Evolutionary conservation across 2,329 filamentous ascomycete species (phyloP), one percentile per base, ranked within the genome.

Genomic region (Apiospora marii): DNA sequence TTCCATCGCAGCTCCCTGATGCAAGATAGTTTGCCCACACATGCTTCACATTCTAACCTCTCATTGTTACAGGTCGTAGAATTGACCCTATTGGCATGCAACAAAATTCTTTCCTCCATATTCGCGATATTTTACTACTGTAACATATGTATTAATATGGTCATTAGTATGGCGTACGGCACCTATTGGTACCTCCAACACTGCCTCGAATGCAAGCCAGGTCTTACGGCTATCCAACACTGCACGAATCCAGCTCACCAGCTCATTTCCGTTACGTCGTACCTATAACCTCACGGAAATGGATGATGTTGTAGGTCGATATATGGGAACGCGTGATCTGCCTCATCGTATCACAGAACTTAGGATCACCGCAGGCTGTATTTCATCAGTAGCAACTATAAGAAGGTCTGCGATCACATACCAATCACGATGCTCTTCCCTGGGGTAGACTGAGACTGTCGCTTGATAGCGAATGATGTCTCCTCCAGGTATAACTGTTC

Each of bases 301-400:
- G 30, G 34, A 61, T 61, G 0, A 61, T 30, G 19, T 61, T 41
- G 10, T 61, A 16, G 30, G 53, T 61, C 53, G 53, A 61, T 61
- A 61, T 61, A 61, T 61, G 19, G 10, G 30, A 22, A 61, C 53
- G 53, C 53, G 53, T 61, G 19, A 61, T 61, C 53, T 61, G 30
- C 19, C 30, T 61, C 19, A 61, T 37, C 30, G 30, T 61, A 61
- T 37, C 16, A 7, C 19, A 61, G 30, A 61, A 61, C 8, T 37
- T 61, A 37, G 30, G 30, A 61, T 61, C 19, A 22, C n/a, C n/a
- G n/a, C n/a, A n/a, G n/a, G n/a, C n/a, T n/a, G n/a, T n/a, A n/a
- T n/a, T n/a, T n/a, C n/a, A n/a, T n/a, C n/a, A n/a, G n/a, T n/a
- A n/a, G n/a, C n/a, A n/a, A n/a, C n/a, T n/a, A n/a, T n/a, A n/a